A percentile compares a stretch with the other conserved stretches of the same genome.
These are phyloP conservation scores for Antitrichia curtipendula DNA, from an alignment of 225 moss, liverwort and hornwort species.

Conservation along the genomic window DNA sequence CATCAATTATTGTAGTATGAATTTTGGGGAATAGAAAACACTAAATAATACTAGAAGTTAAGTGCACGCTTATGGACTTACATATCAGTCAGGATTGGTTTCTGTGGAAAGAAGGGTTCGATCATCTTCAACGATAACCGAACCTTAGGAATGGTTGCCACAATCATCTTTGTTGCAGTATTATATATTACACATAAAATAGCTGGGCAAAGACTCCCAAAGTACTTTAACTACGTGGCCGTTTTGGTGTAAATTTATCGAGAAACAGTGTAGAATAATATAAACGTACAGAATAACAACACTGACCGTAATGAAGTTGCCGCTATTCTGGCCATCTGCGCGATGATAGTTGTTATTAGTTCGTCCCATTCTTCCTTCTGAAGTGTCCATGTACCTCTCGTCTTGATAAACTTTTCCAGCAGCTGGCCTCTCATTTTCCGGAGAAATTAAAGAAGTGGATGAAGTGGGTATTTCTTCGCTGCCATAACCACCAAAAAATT, in stretches of 20 bases:
- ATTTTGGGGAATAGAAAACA: neutral
- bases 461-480: neutral
- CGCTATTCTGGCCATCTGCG: constrained; percentile 80
- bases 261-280: neutral
- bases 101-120: neutral
- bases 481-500: neutral
- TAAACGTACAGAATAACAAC: neutral
- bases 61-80: neutral
- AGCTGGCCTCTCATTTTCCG: constrained; percentile 28
- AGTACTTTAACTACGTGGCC: neutral
- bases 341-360: constrained; percentile 83
- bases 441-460: neutral
- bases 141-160: neutral
- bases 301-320: constrained; percentile 83
- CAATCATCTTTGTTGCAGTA: neutral
- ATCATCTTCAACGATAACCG: neutral
- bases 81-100: neutral
- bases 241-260: neutral
- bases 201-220: neutral
- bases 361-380: constrained; percentile 46
- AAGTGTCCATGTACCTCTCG: constrained; percentile 42
- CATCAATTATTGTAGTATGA: neutral
- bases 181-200: neutral
- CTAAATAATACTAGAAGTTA: neutral
- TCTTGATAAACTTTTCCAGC: constrained; percentile 63